Evolutionary conservation across 768 basidiomycete species (phyloP), one percentile per base, ranked within the genome.

Genomic region (Boletus patriciae): DNA sequence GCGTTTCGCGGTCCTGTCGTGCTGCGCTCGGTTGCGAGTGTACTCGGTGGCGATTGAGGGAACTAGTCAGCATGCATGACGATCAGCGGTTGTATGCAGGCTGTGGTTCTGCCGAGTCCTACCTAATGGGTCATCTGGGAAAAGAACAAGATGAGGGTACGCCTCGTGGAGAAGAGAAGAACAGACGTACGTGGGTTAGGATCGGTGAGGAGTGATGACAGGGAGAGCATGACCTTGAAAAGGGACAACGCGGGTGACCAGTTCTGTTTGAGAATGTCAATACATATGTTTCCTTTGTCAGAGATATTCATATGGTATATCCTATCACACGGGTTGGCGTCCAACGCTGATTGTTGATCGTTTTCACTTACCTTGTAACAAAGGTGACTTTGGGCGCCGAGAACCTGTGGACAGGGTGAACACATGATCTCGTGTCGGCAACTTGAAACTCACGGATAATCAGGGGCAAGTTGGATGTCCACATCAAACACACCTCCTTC

Each of bases 241-340:
- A 98, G 77, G 3, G 93, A 95, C 21, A 98, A 74, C 3, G 94
- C 94, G 8, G 94, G 94, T 1, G 92, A 94, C 94, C 94, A 98
- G 65, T 92, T 90, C 66, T 85, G 82, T 75, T 98, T 97, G 56
- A 98, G 81, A 49, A 96, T 92, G 73, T 97, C 90, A 62, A 94
- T 90, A 66, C 90, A 93, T 51, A 92, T 87, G 61, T 79, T 80
- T 42, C 89, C 90, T 50, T 82, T 80, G 55, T 90, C 88, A 49
- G 86, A 87, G 44, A 91, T 90, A 57, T 94, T 93, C 90, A 92
- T 91, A 66, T 94, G 91, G 65, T 93, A 93, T 68, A 92, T 91
- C 65, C 89, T 91, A 58, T 33, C 19, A 42, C 19, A n/a, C 8
- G 27, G 3, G 58, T 44, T 34, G 40, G 38, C 27, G 16, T 45